A percentile compares a stretch with the other conserved stretches of the same genome.
phyloP scores from a whole-genome alignment of 495 filamentous ascomycete species.

The Terfezia claveryi region DNA sequence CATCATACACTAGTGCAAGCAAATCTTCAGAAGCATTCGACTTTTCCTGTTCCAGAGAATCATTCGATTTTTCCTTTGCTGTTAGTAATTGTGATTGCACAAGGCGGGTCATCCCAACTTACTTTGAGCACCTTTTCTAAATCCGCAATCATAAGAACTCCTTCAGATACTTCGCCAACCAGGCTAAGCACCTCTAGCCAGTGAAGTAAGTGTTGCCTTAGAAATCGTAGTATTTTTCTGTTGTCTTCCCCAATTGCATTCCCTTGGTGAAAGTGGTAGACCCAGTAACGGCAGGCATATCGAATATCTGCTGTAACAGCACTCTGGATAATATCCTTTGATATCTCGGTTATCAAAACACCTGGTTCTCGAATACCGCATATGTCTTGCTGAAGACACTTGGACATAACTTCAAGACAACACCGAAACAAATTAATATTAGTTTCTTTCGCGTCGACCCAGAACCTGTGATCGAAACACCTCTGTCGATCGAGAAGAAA shows the following conservation, averaged over 20 bases:
- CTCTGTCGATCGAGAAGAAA: conserved; percentile 15
- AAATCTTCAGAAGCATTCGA: neutral
- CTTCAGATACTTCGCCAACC: conserved; percentile 19
- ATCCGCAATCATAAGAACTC: conserved; percentile 10
- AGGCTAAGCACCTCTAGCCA: conserved; percentile 26
- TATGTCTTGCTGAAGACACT: conserved; percentile 21
- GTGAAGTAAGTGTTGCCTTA: conserved; percentile 25
- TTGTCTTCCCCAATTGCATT: conserved; percentile 9
- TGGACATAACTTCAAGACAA: conserved; percentile 21
- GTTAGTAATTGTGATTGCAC: no score
- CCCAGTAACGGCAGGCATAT: conserved; percentile 29
- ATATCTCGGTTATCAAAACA: conserved; percentile 10
- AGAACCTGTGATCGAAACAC: conserved; percentile 10
- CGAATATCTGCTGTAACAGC: conserved; percentile 18
- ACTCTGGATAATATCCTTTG: conserved; percentile 2
- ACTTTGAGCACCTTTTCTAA: conserved; percentile 9
- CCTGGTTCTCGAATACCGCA: conserved; percentile 19
- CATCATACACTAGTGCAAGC: conserved; percentile 3
- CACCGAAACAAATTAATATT: conserved; percentile 4
- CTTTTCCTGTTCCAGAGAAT: no score
- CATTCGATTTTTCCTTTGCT: no score
- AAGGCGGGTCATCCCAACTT: neutral
- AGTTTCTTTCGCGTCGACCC: conserved; percentile 13
- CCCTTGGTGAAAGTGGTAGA: conserved; percentile 24
- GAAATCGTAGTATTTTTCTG: conserved; percentile 17